A percentile compares a stretch with the other conserved stretches of the same genome.
phyloP scores from a whole-genome alignment of 495 filamentous ascomycete genomes.

The Hypoxylon crocopeplum region DNA sequence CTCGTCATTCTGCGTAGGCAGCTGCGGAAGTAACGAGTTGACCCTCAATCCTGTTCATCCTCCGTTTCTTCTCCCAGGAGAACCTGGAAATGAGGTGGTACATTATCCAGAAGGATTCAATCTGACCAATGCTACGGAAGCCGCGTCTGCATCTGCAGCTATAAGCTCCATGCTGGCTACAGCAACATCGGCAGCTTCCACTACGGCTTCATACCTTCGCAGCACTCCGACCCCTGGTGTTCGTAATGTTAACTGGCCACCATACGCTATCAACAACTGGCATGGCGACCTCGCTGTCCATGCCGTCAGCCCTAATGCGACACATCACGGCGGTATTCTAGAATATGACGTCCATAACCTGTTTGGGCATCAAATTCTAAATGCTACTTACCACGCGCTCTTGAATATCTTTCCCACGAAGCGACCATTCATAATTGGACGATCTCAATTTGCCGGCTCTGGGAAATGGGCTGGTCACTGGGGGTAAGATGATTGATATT shows the following conservation, averaged over 20 bases:
- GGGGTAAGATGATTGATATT: slow-evolving; percentile 54
- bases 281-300: slow-evolving; percentile 77
- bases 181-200: slow-evolving; percentile 42
- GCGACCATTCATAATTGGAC: slow-evolving; percentile 85
- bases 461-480: slow-evolving; percentile 88
- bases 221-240: slow-evolving; percentile 71
- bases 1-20: slow-evolving; percentile 82
- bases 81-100: slow-evolving; percentile 64
- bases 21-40: slow-evolving; percentile 73
- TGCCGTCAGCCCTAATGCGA: slow-evolving; percentile 79
- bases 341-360: slow-evolving; percentile 87
- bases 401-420: slow-evolving; percentile 66
- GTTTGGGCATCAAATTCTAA: slow-evolving; percentile 76
- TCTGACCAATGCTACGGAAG: slow-evolving; percentile 72
- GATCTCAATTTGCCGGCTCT: slow-evolving; percentile 80
- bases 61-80: slow-evolving; percentile 70
- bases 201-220: slow-evolving; percentile 59
- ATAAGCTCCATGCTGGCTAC: slow-evolving; percentile 41
- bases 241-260: slow-evolving; percentile 80
- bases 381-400: slow-evolving; percentile 80
- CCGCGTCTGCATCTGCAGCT: slow-evolving; percentile 60
- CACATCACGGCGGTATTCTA: slow-evolving; percentile 70
- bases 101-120: slow-evolving; percentile 77
- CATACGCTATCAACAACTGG: slow-evolving; percentile 83
- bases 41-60: slow-evolving; percentile 75